Evolutionary conservation across 148 eudicot genomes (phyloP).

Genomic region (Persicaria tinctoria): DNA sequence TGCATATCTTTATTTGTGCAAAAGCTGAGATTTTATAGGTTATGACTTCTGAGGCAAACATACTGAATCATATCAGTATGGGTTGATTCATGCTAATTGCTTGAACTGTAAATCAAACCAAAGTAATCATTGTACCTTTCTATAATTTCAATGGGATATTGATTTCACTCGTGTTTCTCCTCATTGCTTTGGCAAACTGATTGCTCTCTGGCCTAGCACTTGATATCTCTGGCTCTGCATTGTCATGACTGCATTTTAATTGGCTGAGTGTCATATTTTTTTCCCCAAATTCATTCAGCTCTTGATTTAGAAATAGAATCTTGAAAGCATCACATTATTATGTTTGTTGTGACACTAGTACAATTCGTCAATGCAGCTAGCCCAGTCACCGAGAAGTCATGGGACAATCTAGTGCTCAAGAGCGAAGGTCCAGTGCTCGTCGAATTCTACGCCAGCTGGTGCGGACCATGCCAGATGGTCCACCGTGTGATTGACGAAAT

Average conservation of each 20-base stretch:
- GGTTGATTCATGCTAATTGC: neutral
- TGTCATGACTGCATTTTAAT: neutral
- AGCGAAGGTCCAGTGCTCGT: slow-evolving; percentile 72
- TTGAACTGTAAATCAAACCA: neutral
- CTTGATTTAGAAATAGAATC: neutral
- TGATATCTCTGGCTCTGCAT: neutral
- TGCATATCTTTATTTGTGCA: neutral
- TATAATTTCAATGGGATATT: neutral
- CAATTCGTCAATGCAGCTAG: slow-evolving; percentile 37
- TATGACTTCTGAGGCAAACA: neutral
- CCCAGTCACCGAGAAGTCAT: slow-evolving; percentile 56
- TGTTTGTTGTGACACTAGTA: neutral
- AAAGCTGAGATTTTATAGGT: neutral
- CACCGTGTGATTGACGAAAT: slow-evolving; percentile 92
- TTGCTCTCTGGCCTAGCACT: neutral
- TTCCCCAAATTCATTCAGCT: neutral
- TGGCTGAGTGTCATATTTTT: neutral
- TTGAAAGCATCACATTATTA: neutral
- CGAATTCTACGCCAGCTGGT: slow-evolving; percentile 94
- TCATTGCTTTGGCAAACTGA: neutral
- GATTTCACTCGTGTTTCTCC: neutral
- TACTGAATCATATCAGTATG: neutral
- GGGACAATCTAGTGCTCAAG: slow-evolving; percentile 62
- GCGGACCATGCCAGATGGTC: slow-evolving; percentile 97
- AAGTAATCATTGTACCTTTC: neutral